Percentiles rank a stretch among this genome's conserved stretches.
Evolutionary conservation across 2,329 filamentous ascomycete genomes (phyloP).

Genomic region (Aspergillus sp.): DNA sequence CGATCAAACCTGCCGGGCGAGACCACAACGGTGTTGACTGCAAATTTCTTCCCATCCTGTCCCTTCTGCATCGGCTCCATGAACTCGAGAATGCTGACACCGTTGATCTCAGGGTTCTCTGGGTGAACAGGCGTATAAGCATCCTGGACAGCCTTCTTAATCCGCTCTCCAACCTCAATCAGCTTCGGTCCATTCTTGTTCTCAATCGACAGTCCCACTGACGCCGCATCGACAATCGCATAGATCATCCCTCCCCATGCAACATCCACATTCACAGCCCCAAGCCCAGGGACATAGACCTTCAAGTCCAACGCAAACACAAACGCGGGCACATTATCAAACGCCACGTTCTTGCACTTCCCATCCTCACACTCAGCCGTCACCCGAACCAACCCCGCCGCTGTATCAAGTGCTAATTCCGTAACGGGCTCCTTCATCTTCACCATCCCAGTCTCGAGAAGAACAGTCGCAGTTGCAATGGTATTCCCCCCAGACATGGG

Average conservation of each 20-base stretch:
- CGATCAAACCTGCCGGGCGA: slow-evolving; percentile 46
- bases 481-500: slow-evolving; percentile 49
- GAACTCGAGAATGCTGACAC: slow-evolving; percentile 41
- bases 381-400: slow-evolving; percentile 44
- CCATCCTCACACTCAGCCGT: slow-evolving; percentile 43
- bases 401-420: slow-evolving; percentile 42
- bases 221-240: slow-evolving; percentile 41
- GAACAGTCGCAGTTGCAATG: slow-evolving; percentile 44
- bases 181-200: slow-evolving; percentile 36
- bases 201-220: slow-evolving; percentile 35
- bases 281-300: slow-evolving; percentile 43
- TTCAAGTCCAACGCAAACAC: slow-evolving; percentile 39
- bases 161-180: slow-evolving; percentile 43
- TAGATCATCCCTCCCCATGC: slow-evolving; percentile 50
- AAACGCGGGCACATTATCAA: slow-evolving; percentile 49
- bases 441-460: slow-evolving; percentile 50
- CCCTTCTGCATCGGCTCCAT: slow-evolving; percentile 33
- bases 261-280: slow-evolving; percentile 42
- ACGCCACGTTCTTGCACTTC: slow-evolving; percentile 44
- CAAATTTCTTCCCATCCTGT: slow-evolving; percentile 6
- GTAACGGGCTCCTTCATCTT: slow-evolving; percentile 46
- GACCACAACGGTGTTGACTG: slow-evolving; percentile 45
- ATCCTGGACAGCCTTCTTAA: slow-evolving; percentile 40
- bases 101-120: slow-evolving; percentile 42
- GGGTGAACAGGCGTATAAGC: slow-evolving; percentile 42